phyloP scores from a whole-genome alignment of 1,284 basidiomycete genomes.

The Gymnopus androsaceus region DNA sequence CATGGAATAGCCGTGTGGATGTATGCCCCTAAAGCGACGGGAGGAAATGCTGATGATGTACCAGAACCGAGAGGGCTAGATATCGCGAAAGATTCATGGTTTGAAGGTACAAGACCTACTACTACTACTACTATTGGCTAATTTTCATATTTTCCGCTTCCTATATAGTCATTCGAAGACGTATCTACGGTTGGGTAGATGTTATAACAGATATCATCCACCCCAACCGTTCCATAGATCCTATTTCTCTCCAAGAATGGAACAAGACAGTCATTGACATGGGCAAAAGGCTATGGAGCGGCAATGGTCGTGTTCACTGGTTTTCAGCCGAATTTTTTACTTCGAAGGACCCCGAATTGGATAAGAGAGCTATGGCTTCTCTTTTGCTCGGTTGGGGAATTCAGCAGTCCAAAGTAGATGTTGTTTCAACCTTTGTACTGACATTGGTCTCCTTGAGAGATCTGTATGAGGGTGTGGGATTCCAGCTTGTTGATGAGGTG shows the following conservation, averaged over 20 bases:
- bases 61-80: neutral
- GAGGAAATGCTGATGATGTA: neutral
- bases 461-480: neutral
- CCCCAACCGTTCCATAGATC: neutral
- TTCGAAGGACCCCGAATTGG: too few species aligned
- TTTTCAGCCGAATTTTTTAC: too few species aligned
- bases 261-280: neutral
- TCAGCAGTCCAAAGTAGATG: neutral
- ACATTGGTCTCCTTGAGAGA: neutral
- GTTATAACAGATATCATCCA: neutral
- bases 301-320: conserved; percentile 1
- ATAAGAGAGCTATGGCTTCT: too few species aligned
- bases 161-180: neutral
- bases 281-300: neutral
- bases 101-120: neutral
- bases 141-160: neutral
- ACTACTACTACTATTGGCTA: too few species aligned
- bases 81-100: conserved; percentile 4
- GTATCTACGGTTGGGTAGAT: neutral
- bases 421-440: neutral
- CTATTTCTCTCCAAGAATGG: neutral
- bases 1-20: neutral
- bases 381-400: neutral
- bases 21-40: neutral
- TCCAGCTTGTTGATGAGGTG: neutral